A percentile compares a stretch with the other conserved stretches of the same genome.
Conservation (phyloP, 768 basidiomycete genomes). For the Mycena leptocephala region DNA sequence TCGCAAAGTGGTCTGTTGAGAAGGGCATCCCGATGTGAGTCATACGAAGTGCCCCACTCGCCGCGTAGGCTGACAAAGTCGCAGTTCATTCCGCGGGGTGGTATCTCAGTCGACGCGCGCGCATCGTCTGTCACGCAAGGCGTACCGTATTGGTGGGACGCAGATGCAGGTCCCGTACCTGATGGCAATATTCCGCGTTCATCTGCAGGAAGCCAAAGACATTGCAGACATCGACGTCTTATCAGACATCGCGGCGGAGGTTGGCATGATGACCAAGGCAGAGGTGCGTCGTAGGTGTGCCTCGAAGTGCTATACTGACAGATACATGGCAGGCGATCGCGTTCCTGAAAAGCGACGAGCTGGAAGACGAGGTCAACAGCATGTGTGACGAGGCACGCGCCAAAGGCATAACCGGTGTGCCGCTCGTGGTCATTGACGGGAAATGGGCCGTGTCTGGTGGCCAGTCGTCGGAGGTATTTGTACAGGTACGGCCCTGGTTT, state of each 20-base stretch:
- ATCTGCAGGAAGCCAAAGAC: slow-evolving; percentile 77
- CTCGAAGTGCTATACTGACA: slow-evolving; percentile 8
- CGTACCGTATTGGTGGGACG: slow-evolving; percentile 75
- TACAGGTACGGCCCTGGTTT: slow-evolving; percentile 64
- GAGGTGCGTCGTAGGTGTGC: slow-evolving; percentile 63
- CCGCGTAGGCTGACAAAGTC: background rate
- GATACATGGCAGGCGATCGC: slow-evolving; percentile 64
- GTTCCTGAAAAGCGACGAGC: slow-evolving; percentile 79
- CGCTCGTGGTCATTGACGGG: slow-evolving; percentile 84
- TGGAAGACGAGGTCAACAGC: slow-evolving; percentile 74
- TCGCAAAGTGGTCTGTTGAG: slow-evolving; percentile 69
- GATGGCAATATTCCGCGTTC: slow-evolving; percentile 74
- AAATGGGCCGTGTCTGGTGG: slow-evolving; percentile 86
- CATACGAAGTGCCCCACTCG: background rate
- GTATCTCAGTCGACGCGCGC: slow-evolving; percentile 79
- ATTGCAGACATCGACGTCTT: slow-evolving; percentile 74
- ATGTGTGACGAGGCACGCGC: slow-evolving; percentile 75
- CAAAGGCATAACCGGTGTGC: slow-evolving; percentile 84
- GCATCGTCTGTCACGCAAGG: slow-evolving; percentile 82
- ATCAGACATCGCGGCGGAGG: slow-evolving; percentile 69
- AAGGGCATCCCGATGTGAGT: slow-evolving; percentile 74
- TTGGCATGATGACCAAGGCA: slow-evolving; percentile 70
- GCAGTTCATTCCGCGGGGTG: slow-evolving; percentile 72
- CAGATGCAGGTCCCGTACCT: slow-evolving; percentile 71
- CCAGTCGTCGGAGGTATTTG: slow-evolving; percentile 80